Evolutionary conservation across 2,329 filamentous ascomycete genomes (phyloP).

Genomic region (Phialophora verrucosa): DNA sequence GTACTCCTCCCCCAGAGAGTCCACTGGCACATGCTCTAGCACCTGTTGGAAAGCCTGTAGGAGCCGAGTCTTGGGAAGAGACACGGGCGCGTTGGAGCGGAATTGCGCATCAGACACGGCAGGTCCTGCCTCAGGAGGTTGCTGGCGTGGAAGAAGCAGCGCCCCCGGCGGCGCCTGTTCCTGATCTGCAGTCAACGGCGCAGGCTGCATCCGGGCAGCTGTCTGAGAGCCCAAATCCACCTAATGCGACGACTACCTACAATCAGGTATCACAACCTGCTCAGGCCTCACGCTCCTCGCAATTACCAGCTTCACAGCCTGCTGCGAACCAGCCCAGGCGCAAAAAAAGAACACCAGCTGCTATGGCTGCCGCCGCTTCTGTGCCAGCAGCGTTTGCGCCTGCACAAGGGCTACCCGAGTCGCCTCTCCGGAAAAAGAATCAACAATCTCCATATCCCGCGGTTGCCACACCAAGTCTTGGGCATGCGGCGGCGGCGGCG

Average conservation of each 20-base stretch:
- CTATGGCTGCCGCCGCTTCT: conserved; percentile 31
- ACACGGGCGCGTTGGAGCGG: conserved; percentile 43
- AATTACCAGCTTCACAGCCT: background rate
- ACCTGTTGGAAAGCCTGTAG: conserved; percentile 5
- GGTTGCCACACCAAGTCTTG: conserved; percentile 13
- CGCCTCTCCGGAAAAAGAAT: conserved; percentile 22
- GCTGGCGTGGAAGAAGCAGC: background rate
- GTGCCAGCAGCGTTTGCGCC: conserved; percentile 20
- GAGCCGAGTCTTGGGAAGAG: conserved; percentile 39
- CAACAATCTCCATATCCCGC: conserved; percentile 19
- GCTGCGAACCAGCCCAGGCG: conserved; percentile 18
- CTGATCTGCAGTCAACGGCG: background rate
- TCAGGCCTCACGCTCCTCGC: conserved; percentile 4
- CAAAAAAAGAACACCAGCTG: conserved; percentile 34
- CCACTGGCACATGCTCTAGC: conserved; percentile 25
- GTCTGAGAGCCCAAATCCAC: background rate
- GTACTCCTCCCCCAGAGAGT: conserved; percentile 33
- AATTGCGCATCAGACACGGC: conserved; percentile 34
- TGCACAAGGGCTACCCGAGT: conserved; percentile 12
- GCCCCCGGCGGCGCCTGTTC: background rate
- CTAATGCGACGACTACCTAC: conserved; percentile 1
- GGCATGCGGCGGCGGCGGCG: conserved; percentile 19
- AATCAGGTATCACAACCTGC: conserved; percentile 6
- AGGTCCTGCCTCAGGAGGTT: conserved; percentile 6
- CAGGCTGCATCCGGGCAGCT: conserved; percentile 13